Conservation (phyloP, 202 grass and related monocot genomes). For the Zoysia matrella region DNA sequence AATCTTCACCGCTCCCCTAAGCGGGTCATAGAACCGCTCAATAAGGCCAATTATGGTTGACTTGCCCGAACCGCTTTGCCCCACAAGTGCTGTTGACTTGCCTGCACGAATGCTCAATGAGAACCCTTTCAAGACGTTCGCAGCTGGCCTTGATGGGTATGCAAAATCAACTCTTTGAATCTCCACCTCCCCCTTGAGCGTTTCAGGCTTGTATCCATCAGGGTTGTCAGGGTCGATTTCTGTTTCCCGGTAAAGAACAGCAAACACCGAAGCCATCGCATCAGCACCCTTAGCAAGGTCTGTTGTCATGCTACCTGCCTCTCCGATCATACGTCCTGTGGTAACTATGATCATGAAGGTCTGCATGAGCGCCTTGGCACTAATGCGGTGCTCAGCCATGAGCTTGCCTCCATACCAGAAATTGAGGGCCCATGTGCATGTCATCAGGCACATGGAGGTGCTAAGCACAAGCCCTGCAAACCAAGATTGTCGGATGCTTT, state of each 20-base stretch:
- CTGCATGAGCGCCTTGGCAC: constrained; percentile 69
- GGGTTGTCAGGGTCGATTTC: constrained; percentile 38
- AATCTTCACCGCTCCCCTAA: constrained; percentile 44
- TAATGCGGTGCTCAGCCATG: constrained; percentile 55
- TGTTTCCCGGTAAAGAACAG: constrained; percentile 74
- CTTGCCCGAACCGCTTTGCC: too few species aligned
- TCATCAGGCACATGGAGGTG: constrained; percentile 68
- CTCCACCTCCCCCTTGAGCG: constrained; percentile 67
- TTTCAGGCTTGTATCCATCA: constrained; percentile 57
- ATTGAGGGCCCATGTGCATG: constrained; percentile 73
- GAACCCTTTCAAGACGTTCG: constrained; percentile 72
- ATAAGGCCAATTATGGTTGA: too few species aligned
- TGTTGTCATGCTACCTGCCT: constrained; percentile 87
- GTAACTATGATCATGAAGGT: constrained; percentile 45
- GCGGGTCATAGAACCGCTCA: too few species aligned
- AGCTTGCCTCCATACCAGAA: constrained; percentile 93
- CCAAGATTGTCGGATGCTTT: constrained; percentile 77
- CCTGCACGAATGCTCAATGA: constrained; percentile 59
- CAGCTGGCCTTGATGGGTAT: constrained; percentile 72
- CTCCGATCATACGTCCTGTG: constrained; percentile 68
- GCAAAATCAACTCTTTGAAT: constrained; percentile 71
- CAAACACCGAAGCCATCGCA: constrained; percentile 75
- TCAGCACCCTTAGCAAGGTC: constrained; percentile 91
- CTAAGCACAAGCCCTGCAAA: constrained; percentile 71
- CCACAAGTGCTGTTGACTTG: too few species aligned